phyloP scores from a whole-genome alignment of 2,329 filamentous ascomycete genomes.

The Boeremia exigua region DNA sequence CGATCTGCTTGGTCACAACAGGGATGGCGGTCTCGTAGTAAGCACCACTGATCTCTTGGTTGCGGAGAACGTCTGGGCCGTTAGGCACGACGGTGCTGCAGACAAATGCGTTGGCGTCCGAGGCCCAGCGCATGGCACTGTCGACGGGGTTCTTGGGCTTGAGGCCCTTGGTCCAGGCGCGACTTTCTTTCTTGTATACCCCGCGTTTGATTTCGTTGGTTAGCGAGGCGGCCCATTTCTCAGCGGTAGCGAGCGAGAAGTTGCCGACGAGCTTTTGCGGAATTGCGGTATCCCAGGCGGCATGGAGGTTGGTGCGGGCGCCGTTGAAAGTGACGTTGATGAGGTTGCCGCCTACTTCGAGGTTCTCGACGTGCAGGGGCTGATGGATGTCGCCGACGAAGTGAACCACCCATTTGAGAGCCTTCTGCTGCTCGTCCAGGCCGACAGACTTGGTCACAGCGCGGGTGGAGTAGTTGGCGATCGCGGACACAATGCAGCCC shows the following conservation, averaged over 20 bases:
- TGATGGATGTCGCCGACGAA: conserved; percentile 77
- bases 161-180: conserved; percentile 47
- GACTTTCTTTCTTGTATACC: conserved; percentile 40
- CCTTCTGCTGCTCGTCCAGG: conserved; percentile 48
- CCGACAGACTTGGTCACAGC: conserved; percentile 42
- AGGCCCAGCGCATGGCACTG: conserved; percentile 51
- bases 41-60: conserved; percentile 46
- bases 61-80: conserved; percentile 45
- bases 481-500: conserved; percentile 60
- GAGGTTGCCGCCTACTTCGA: conserved; percentile 52
- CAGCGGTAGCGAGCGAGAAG: conserved; percentile 47
- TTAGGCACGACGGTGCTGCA: conserved; percentile 51
- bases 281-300: conserved; percentile 54
- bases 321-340: conserved; percentile 54
- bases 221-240: conserved; percentile 48
- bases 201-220: conserved; percentile 49
- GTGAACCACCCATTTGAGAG: conserved; percentile 58
- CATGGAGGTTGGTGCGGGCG: conserved; percentile 51
- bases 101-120: conserved; percentile 52
- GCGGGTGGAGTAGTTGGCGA: conserved; percentile 57
- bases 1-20: conserved; percentile 52
- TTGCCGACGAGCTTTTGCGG: conserved; percentile 52
- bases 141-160: conserved; percentile 44
- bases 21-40: conserved; percentile 48
- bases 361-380: conserved; percentile 65